Evolutionary conservation across 1,284 basidiomycete species (phyloP).

Genomic region (Bondarzewia mesenterica): DNA sequence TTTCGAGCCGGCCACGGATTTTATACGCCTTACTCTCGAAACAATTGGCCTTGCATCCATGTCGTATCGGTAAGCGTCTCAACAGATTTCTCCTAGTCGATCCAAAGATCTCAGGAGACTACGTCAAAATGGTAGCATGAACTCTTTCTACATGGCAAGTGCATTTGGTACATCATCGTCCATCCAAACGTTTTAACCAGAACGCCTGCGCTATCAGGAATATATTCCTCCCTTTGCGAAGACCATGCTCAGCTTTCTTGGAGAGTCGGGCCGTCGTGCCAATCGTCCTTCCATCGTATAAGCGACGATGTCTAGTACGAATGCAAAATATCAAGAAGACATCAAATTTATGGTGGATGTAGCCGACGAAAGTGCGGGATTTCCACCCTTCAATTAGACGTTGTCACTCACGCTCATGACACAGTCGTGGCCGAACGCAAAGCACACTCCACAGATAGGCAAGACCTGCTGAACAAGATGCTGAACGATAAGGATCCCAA

Average conservation of each 20-base stretch:
- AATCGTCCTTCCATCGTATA: neutral
- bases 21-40: neutral
- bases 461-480: neutral
- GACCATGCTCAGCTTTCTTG: neutral
- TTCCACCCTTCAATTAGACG: neutral
- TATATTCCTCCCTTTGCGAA: neutral
- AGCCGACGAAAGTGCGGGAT: neutral
- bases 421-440: neutral
- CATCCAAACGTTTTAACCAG: too few species aligned
- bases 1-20: neutral
- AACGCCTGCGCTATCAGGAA: too few species aligned
- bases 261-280: neutral
- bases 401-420: neutral
- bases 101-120: too few species aligned
- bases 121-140: neutral
- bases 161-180: too few species aligned
- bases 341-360: neutral
- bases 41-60: neutral
- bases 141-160: neutral
- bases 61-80: neutral
- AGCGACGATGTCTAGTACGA: neutral
- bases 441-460: neutral
- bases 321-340: neutral
- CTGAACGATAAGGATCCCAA: neutral
- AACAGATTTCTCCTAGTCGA: too few species aligned